Evolutionary conservation across 305 asterid species (phyloP), one percentile per base, ranked within the genome.

Genomic region (Plantago coronopus): DNA sequence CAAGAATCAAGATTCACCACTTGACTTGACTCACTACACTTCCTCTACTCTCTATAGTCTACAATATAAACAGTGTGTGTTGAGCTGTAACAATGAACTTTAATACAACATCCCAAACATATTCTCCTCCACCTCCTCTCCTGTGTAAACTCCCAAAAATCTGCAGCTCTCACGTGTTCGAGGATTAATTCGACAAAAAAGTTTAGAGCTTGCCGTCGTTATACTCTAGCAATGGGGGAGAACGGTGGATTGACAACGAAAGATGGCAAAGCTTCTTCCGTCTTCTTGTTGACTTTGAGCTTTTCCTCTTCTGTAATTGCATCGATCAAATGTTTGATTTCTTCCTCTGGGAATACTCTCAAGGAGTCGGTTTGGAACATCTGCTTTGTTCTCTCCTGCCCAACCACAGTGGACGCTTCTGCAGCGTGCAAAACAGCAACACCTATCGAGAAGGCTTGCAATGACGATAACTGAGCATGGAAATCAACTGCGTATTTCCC

Each of bases 381-480:
- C 46, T 73, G 74, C 62, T 34, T 57, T 64, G 73, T 69, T 59
- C 69, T 76, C 54, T 74, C 96, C 42, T 69, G 82, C 20, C 76
- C 83, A 42, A 64, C 63, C 7, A 63, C 67, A 22, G 71, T 62
- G 37, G 94, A 81, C 57, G 95, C 76, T 64, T 84, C 89, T 56
- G 78, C 73, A n/a, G 86, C 71, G n/a, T 94, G 97, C 75, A 87
- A 72, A 47, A 85, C 69, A 17, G 97, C 77, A 23, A 90, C 78
- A 23, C 95, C 84, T 47, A 85, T 72, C 69, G 99, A 82, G 82
- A 94, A 89, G 14, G 95, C 96, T 70, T 94, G 99, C 72, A 94
- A 69, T 0, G 95, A 72, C 40, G 95, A 83, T 61, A 94, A 62
- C 76, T 82, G 87, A 1, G 93, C 95, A 54, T 94, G 97, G 85